These are phyloP conservation scores for Ziziphus jujuba DNA, from an alignment of 306 rosid genomes.

Conservation along the genomic window DNA sequence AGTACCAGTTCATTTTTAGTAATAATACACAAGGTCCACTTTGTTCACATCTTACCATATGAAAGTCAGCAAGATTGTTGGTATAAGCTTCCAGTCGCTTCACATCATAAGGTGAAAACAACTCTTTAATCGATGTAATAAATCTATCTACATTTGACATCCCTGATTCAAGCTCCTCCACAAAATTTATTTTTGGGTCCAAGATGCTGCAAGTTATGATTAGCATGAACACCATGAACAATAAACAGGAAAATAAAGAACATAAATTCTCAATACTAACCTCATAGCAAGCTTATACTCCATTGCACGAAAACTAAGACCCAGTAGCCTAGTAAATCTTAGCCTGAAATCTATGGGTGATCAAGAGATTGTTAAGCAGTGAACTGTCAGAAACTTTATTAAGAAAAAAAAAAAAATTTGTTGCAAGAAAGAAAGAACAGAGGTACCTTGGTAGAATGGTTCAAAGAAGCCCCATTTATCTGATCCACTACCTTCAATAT, in stretches of 20 bases:
- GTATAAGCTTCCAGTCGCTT: slow-evolving; percentile 91
- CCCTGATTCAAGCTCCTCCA: slow-evolving; percentile 51
- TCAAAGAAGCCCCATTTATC: slow-evolving; percentile 62
- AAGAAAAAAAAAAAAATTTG: slow-evolving; percentile 10
- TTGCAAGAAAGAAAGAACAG: slow-evolving; percentile 20
- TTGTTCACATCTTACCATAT: slow-evolving; percentile 59
- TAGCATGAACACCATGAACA: slow-evolving; percentile 26
- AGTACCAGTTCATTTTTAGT: background rate
- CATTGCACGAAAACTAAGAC: slow-evolving; percentile 58
- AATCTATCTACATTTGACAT: slow-evolving; percentile 33
- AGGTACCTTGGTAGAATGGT: slow-evolving; percentile 77
- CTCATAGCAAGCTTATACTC: slow-evolving; percentile 91
- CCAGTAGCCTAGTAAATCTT: slow-evolving; percentile 67
- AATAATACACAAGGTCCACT: background rate
- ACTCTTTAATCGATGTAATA: slow-evolving; percentile 52
- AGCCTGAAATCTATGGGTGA: slow-evolving; percentile 64
- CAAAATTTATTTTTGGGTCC: slow-evolving; percentile 83
- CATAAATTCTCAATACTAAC: slow-evolving; percentile 41
- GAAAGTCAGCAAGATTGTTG: slow-evolving; percentile 74
- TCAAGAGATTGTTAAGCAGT: slow-evolving; percentile 26
- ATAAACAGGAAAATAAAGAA: slow-evolving; percentile 16
- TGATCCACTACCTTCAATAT: slow-evolving; percentile 68
- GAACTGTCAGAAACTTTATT: slow-evolving; percentile 3
- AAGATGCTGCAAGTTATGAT: slow-evolving; percentile 60
- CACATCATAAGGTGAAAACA: slow-evolving; percentile 81